Conservation (phyloP, 2,329 filamentous ascomycete species). For the Ophiostoma quercus region DNA sequence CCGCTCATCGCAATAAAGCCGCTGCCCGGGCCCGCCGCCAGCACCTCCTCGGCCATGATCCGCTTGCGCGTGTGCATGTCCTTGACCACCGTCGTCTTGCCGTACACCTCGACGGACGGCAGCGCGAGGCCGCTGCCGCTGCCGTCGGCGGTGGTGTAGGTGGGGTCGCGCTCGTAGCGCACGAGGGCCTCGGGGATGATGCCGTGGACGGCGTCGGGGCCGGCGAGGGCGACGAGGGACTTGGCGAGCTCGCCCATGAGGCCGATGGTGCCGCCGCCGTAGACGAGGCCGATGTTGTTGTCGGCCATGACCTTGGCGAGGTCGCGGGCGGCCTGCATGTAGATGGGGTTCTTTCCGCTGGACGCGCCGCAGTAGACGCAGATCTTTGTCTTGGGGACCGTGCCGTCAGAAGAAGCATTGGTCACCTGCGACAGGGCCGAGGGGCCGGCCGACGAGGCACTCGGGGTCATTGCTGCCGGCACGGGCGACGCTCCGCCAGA, state of each 20-base stretch:
- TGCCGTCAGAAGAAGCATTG: conserved; percentile 27
- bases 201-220: conserved; percentile 79
- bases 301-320: conserved; percentile 70
- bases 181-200: conserved; percentile 87
- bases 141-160: conserved; percentile 38
- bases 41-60: conserved; percentile 85
- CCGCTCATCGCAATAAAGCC: conserved; percentile 87
- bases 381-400: conserved; percentile 56
- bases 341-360: conserved; percentile 63
- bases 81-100: conserved; percentile 77
- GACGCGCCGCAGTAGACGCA: conserved; percentile 93
- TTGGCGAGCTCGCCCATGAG: conserved; percentile 93
- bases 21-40: conserved; percentile 71
- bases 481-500: conserved; percentile 7
- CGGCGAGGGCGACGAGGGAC: conserved; percentile 75
- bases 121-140: conserved; percentile 43
- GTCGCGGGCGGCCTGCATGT: conserved; percentile 70
- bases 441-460: neutral
- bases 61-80: conserved; percentile 97
- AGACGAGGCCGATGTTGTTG: conserved; percentile 80
- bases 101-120: conserved; percentile 64
- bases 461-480: neutral
- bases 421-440: conserved; percentile 19
- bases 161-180: conserved; percentile 65
- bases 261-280: conserved; percentile 89